Conservation (phyloP, 495 filamentous ascomycete genomes). For the Bathelium albidoporum region DNA sequence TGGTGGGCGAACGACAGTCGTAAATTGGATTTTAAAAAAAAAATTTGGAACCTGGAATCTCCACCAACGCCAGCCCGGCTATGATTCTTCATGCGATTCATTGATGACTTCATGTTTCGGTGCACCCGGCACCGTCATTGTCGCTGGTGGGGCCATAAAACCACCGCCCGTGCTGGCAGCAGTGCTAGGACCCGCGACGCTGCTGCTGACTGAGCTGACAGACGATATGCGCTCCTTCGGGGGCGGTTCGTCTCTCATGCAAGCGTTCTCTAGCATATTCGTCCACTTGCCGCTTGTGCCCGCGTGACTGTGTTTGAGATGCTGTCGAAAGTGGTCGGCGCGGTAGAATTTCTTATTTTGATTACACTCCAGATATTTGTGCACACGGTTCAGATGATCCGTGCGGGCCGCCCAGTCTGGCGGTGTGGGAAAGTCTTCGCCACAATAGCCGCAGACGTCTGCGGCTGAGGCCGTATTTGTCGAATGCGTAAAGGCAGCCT, state of each 20-base stretch:
- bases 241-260: slow-evolving; percentile 83
- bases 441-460: slow-evolving; percentile 92
- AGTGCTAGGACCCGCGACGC: background rate
- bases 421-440: slow-evolving; percentile 76
- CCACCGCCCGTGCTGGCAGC: background rate
- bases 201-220: slow-evolving; percentile 5
- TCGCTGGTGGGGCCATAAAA: slow-evolving; percentile 2
- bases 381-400: slow-evolving; percentile 75
- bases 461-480: slow-evolving; percentile 45
- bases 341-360: slow-evolving; percentile 97
- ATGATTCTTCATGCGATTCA: slow-evolving; percentile 5
- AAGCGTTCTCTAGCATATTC: slow-evolving; percentile 92
- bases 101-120: slow-evolving; percentile 2
- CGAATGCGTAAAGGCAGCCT: slow-evolving; percentile 80
- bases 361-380: slow-evolving; percentile 98
- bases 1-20: background rate
- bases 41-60: background rate
- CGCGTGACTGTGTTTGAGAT: slow-evolving; percentile 95
- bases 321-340: slow-evolving; percentile 95
- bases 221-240: slow-evolving; percentile 21
- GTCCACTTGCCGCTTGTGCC: slow-evolving; percentile 98
- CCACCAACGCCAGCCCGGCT: background rate
- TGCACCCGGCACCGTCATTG: background rate
- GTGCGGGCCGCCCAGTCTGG: slow-evolving; percentile 77
- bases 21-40: background rate